These are phyloP conservation scores for Ogataea trehaloabstinens DNA, from an alignment of 805 yeast species.

Conservation along the genomic window DNA sequence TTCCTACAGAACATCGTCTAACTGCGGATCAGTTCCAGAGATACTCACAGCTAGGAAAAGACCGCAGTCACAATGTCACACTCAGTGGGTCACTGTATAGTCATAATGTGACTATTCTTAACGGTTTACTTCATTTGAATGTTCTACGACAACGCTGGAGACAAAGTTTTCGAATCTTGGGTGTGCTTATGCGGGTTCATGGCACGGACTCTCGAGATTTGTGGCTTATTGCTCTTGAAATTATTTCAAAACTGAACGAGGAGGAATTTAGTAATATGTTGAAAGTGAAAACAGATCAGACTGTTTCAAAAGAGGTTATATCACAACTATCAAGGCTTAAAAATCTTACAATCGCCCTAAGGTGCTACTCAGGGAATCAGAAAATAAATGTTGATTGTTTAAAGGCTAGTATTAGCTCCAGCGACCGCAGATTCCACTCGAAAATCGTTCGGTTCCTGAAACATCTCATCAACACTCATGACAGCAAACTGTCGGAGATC, in stretches of 20 bases:
- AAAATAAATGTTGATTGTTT: not conserved
- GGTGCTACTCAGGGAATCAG: not conserved
- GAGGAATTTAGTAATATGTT: conserved; percentile 16
- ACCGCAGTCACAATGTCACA: conserved; percentile 5
- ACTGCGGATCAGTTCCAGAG: conserved; percentile 15
- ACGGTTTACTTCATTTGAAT: conserved; percentile 46
- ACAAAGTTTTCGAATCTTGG: conserved; percentile 51
- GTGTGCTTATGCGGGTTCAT: conserved; percentile 47
- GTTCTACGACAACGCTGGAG: conserved; percentile 52
- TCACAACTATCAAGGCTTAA: conserved; percentile 2
- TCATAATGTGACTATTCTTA: conserved; percentile 30
- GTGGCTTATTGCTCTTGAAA: conserved; percentile 66
- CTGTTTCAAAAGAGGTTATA: not conserved
- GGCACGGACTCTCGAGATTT: conserved; percentile 51
- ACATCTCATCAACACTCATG: conserved; percentile 16
- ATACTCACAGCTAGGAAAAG: conserved; percentile 5
- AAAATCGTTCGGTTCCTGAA: conserved; percentile 19
- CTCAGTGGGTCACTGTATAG: conserved; percentile 13
- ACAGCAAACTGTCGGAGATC: conserved; percentile 8
- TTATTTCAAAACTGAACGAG: conserved; percentile 35
- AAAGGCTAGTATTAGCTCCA: conserved; percentile 1
- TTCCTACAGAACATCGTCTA: conserved; percentile 8
- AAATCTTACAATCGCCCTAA: conserved; percentile 1
- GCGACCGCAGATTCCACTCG: conserved; percentile 8
- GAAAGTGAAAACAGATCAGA: not conserved